Conservation (phyloP, 1,139 yeast species). For the Keqinozyma sinolaborantium region DNA sequence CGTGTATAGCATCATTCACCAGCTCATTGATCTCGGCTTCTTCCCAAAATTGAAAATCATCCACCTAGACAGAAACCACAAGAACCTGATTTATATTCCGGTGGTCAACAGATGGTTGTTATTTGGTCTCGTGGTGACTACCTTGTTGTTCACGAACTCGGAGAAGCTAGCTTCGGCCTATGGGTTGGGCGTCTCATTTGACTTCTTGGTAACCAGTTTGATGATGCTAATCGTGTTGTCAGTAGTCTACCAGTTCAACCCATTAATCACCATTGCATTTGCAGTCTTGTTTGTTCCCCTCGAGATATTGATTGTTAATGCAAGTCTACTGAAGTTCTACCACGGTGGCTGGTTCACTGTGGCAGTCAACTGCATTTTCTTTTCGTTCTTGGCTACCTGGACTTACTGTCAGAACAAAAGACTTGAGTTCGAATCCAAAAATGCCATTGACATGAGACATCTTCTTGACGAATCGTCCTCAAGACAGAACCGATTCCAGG, state of each 20-base stretch:
- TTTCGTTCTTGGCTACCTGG: slow-evolving; percentile 3
- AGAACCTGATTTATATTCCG: slow-evolving; percentile 53
- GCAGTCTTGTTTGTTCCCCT: slow-evolving; percentile 7
- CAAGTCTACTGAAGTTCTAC: slow-evolving; percentile 4
- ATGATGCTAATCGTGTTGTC: slow-evolving; percentile 30
- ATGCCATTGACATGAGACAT: no score
- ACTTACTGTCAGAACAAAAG: no score
- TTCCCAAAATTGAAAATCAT: slow-evolving; percentile 46
- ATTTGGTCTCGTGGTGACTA: slow-evolving; percentile 46
- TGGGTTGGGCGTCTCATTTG: slow-evolving; percentile 56
- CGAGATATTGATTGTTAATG: slow-evolving; percentile 4
- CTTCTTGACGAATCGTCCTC: no score
- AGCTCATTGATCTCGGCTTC: slow-evolving; percentile 50
- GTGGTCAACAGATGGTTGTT: slow-evolving; percentile 44
- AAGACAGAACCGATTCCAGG: no score
- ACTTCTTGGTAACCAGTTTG: slow-evolving; percentile 48
- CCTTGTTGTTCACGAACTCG: slow-evolving; percentile 50
- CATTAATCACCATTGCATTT: slow-evolving; percentile 2
- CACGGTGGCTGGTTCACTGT: slow-evolving; percentile 10
- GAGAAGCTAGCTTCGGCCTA: slow-evolving; percentile 56
- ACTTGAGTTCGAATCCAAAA: no score
- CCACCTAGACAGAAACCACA: slow-evolving; percentile 40
- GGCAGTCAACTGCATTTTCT: slow-evolving; percentile 4
- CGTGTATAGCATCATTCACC: slow-evolving; percentile 50
- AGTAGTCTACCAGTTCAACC: slow-evolving; percentile 3